These are phyloP conservation scores for Exophiala alcalophila DNA, from an alignment of 2,329 filamentous ascomycete species.

Conservation along the genomic window DNA sequence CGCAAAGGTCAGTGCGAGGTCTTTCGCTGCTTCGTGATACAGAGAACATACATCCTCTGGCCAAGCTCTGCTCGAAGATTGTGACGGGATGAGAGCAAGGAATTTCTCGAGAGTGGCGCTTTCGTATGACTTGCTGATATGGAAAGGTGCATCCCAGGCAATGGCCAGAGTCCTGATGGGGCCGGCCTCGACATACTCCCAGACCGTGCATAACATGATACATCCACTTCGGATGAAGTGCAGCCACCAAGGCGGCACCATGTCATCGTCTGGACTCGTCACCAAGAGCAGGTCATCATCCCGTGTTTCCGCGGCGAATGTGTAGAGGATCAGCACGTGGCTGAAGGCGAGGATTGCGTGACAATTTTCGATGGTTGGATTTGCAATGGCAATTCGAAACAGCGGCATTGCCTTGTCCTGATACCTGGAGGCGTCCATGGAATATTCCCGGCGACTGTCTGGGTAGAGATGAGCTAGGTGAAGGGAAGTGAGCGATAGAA, in stretches of 20 bases:
- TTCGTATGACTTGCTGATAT: background rate
- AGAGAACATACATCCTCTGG: background rate
- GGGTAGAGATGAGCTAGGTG: constrained; percentile 26
- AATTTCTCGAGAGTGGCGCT: background rate
- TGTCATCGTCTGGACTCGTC: background rate
- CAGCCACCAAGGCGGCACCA: constrained; percentile 30
- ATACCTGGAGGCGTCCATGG: constrained; percentile 24
- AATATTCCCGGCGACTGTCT: constrained; percentile 17
- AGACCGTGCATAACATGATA: constrained; percentile 29
- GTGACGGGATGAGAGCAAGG: background rate
- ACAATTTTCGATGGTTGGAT: constrained; percentile 9
- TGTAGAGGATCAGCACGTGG: constrained; percentile 26
- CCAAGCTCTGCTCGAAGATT: background rate
- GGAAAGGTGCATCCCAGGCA: constrained; percentile 37
- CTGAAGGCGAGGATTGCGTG: constrained; percentile 14
- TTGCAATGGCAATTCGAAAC: constrained; percentile 25
- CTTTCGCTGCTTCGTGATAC: constrained; percentile 7
- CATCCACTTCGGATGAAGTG: constrained; percentile 30
- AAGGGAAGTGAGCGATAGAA: constrained; percentile 8
- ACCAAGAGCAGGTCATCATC: constrained; percentile 29
- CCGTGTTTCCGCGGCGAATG: constrained; percentile 24
- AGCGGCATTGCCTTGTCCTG: constrained; percentile 32
- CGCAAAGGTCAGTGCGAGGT: constrained; percentile 10
- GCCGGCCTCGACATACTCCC: constrained; percentile 24
- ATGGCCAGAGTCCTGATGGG: constrained; percentile 18